phyloP scores from a whole-genome alignment of 345 rosid species.

The Combretum micranthum region DNA sequence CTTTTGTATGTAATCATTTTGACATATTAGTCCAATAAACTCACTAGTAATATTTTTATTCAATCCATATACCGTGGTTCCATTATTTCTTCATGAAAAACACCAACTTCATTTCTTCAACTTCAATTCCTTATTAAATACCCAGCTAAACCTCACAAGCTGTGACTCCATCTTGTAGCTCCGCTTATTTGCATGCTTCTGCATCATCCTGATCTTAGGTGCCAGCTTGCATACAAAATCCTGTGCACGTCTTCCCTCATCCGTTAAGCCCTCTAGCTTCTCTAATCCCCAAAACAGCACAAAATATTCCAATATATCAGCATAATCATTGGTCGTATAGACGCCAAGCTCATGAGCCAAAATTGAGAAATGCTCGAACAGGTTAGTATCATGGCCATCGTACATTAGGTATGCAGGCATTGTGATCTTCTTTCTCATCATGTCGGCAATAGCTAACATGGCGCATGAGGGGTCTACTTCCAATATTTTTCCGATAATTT shows the following conservation, averaged over 20 bases:
- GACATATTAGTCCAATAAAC: too few species aligned
- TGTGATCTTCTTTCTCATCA: conserved; percentile 59
- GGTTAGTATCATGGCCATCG: conserved; percentile 47
- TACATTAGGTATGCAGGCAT: conserved; percentile 73
- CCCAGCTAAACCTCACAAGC: conserved; percentile 53
- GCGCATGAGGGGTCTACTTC: conserved; percentile 52
- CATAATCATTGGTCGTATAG: conserved; percentile 64
- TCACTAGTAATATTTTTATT: too few species aligned
- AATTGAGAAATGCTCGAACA: conserved; percentile 53
- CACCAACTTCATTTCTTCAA: conserved; percentile 7
- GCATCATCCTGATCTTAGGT: conserved; percentile 48
- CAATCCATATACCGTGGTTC: too few species aligned
- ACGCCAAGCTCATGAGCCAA: conserved; percentile 65
- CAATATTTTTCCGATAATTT: conserved; percentile 55
- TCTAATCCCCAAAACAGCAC: conserved; percentile 66
- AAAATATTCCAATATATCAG: conserved; percentile 55
- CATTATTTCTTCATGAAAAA: too few species aligned
- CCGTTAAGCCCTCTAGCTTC: conserved; percentile 49
- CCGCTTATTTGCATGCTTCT: conserved; percentile 55
- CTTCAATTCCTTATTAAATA: conserved; percentile 39
- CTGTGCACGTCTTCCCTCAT: conserved; percentile 50
- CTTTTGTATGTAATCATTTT: too few species aligned
- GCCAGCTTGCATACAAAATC: conserved; percentile 46
- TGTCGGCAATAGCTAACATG: conserved; percentile 40
- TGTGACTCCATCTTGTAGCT: conserved; percentile 37